Evolutionary conservation across 371 early-diverging fungal species (phyloP).

Genomic region (Actinomortierella wolfii): DNA sequence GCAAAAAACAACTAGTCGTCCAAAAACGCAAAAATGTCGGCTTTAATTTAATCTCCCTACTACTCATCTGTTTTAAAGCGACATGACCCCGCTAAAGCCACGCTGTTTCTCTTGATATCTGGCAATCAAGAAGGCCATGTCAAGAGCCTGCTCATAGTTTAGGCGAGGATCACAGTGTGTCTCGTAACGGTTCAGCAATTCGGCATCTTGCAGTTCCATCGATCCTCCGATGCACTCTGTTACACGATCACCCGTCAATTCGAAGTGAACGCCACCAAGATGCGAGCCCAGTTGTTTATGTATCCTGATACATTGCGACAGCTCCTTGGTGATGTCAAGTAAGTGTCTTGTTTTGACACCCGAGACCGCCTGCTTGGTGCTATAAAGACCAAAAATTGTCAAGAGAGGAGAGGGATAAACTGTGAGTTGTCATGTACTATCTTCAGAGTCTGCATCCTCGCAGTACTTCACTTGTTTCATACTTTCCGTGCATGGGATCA

Average conservation of each 20-base stretch:
- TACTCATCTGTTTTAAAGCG: slow-evolving; percentile 13
- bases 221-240: slow-evolving; percentile 97
- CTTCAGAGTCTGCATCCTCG: no score
- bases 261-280: slow-evolving; percentile 95
- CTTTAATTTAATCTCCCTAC: neutral
- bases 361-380: slow-evolving; percentile 76
- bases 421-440: neutral
- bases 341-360: slow-evolving; percentile 93
- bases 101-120: slow-evolving; percentile 78
- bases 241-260: slow-evolving; percentile 92
- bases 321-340: slow-evolving; percentile 81
- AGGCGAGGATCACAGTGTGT: slow-evolving; percentile 94
- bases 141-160: slow-evolving; percentile 95
- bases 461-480: slow-evolving; percentile 9
- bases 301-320: slow-evolving; percentile 81
- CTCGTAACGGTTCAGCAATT: slow-evolving; percentile 88
- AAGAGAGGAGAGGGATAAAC: no score
- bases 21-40: neutral
- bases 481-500: slow-evolving; percentile 98
- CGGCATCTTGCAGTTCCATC: slow-evolving; percentile 83
- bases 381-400: slow-evolving; percentile 2
- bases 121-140: slow-evolving; percentile 94
- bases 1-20: no score
- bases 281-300: slow-evolving; percentile 76
- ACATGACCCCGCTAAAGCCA: slow-evolving; percentile 40